phyloP scores from a whole-genome alignment of 2,329 filamentous ascomycete genomes.

The Aspergillus amoenus region DNA sequence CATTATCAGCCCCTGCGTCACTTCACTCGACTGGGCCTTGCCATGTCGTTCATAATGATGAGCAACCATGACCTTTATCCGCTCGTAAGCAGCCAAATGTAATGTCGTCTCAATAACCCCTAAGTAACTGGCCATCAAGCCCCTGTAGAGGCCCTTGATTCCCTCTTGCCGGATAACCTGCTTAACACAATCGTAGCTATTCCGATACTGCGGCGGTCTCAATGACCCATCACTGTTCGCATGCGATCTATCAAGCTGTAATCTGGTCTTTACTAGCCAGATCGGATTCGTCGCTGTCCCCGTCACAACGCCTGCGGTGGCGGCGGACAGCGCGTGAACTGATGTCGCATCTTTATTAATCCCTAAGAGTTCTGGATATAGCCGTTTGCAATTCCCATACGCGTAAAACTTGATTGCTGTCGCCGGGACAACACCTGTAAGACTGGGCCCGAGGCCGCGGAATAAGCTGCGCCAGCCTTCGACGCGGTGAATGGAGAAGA shows the following conservation, averaged over 20 bases:
- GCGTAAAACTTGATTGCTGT: slow-evolving; percentile 41
- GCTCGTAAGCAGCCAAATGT: slow-evolving; percentile 38
- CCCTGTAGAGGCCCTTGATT: slow-evolving; percentile 80
- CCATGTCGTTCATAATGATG: slow-evolving; percentile 14
- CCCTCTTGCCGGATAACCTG: slow-evolving; percentile 85
- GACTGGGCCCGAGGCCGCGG: slow-evolving; percentile 38
- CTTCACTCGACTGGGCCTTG: slow-evolving; percentile 12
- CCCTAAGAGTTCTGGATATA: slow-evolving; percentile 30
- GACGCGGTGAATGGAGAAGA: slow-evolving; percentile 36
- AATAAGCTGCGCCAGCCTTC: slow-evolving; percentile 41
- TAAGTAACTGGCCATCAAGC: slow-evolving; percentile 69
- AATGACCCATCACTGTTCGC: slow-evolving; percentile 24
- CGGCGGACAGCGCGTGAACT: slow-evolving; percentile 35
- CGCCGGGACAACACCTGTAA: slow-evolving; percentile 40
- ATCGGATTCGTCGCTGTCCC: slow-evolving; percentile 40
- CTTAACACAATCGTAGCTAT: slow-evolving; percentile 66
- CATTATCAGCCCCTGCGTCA: slow-evolving; percentile 19
- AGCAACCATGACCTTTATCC: slow-evolving; percentile 30
- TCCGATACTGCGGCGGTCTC: slow-evolving; percentile 38
- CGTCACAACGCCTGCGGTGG: slow-evolving; percentile 36
- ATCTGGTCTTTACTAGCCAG: slow-evolving; percentile 69
- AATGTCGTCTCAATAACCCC: slow-evolving; percentile 38
- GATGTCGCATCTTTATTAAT: slow-evolving; percentile 30
- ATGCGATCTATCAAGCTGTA: slow-evolving; percentile 44
- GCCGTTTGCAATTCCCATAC: slow-evolving; percentile 40